phyloP scores from a whole-genome alignment of 2,329 filamentous ascomycete genomes.

The Huntiella abstrusa region DNA sequence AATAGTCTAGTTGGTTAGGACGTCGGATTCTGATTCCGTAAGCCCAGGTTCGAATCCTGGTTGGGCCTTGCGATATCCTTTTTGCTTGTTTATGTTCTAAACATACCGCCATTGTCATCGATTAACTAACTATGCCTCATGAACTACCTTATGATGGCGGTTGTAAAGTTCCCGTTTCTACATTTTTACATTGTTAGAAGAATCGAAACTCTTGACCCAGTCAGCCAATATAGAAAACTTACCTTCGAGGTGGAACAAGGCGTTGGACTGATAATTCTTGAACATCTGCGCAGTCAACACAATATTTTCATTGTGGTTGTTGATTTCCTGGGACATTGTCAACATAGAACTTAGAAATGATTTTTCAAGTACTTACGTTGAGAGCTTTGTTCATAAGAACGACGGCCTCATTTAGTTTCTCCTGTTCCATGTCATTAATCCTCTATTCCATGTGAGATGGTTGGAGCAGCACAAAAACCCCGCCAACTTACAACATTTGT shows the following conservation, averaged over 20 bases:
- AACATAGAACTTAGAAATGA: too few relatives aligned
- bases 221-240: conserved; percentile 14
- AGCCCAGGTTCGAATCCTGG: conserved; percentile 11
- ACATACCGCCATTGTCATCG: neutral
- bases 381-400: conserved; percentile 84
- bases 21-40: conserved; percentile 12
- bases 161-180: conserved; percentile 69
- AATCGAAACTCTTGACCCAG: conserved; percentile 1
- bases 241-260: conserved; percentile 95
- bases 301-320: conserved; percentile 96
- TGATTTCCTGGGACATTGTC: conserved; percentile 54
- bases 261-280: conserved; percentile 98
- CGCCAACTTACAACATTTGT: conserved; percentile 67
- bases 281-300: conserved; percentile 98
- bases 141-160: conserved; percentile 42
- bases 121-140: neutral
- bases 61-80: conserved; percentile 3
- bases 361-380: conserved; percentile 33
- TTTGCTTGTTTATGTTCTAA: neutral
- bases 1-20: conserved; percentile 12
- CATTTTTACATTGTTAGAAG: conserved; percentile 11
- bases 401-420: conserved; percentile 91
- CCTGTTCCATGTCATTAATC: conserved; percentile 32
- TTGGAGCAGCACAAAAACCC: neutral
- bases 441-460: neutral